A percentile compares a stretch with the other conserved stretches of the same genome.
These are phyloP conservation scores for Solanum pennellii DNA, from an alignment of 257 asterid species.

Conservation along the genomic window DNA sequence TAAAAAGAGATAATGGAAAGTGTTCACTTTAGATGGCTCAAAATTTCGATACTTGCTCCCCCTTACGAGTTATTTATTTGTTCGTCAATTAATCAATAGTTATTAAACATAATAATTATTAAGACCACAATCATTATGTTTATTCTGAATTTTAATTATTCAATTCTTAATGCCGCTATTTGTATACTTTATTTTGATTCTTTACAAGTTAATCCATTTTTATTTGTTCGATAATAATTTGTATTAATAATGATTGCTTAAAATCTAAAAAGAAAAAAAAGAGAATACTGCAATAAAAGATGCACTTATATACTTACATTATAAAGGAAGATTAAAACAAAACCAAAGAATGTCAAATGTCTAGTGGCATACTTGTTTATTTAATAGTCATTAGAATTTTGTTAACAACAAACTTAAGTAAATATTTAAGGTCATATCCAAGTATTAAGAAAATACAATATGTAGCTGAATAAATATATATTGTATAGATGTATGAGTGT, in stretches of 20 bases:
- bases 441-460: neutral
- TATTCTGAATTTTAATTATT: neutral
- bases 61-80: neutral
- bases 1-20: neutral
- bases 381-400: neutral
- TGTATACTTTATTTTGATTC: neutral
- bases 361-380: neutral
- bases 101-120: no score
- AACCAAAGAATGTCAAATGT: neutral
- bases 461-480: neutral
- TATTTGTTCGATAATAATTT: neutral
- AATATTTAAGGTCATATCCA: neutral
- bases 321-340: neutral
- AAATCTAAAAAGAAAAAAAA: neutral
- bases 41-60: slow-evolving; percentile 50
- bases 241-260: neutral
- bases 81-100: neutral
- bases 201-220: neutral
- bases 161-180: neutral
- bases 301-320: neutral
- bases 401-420: neutral
- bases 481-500: neutral
- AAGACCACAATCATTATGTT: no score
- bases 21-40: neutral
- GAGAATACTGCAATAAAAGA: neutral